These are phyloP conservation scores for Coniella vitis DNA, from an alignment of 2,329 filamentous ascomycete species.

Conservation along the genomic window DNA sequence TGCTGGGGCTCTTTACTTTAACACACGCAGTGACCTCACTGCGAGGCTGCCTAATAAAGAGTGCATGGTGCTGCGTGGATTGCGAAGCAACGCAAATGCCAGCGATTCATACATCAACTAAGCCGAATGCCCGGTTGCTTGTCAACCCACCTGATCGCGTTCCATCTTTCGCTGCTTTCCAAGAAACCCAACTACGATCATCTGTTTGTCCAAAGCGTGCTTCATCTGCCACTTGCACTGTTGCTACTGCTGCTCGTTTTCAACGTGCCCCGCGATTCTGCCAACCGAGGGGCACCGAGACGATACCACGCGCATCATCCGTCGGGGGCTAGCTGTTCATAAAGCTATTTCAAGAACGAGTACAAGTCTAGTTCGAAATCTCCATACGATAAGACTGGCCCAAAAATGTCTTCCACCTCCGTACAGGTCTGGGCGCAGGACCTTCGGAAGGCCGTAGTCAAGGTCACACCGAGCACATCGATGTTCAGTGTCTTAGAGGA, in stretches of 20 bases:
- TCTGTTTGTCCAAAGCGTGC: no score
- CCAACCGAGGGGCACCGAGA: no score
- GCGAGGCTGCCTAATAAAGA: neutral
- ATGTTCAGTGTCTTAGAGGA: slow-evolving; percentile 81
- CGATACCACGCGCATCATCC: neutral
- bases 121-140: no score
- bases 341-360: no score
- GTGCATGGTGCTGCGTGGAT: no score
- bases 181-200: no score
- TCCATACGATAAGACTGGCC: neutral
- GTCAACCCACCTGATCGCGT: no score
- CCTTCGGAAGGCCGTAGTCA: slow-evolving; percentile 70
- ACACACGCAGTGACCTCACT: neutral
- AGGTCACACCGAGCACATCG: slow-evolving; percentile 74
- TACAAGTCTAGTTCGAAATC: no score
- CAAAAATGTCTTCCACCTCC: slow-evolving; percentile 69
- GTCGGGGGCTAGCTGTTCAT: neutral
- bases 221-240: no score
- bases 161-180: no score
- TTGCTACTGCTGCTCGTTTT: no score
- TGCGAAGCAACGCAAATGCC: neutral
- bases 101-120: neutral
- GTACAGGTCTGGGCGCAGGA: slow-evolving; percentile 78
- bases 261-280: no score
- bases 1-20: neutral